phyloP scores from a whole-genome alignment of 345 rosid genomes.

The Ceriops zippeliana region DNA sequence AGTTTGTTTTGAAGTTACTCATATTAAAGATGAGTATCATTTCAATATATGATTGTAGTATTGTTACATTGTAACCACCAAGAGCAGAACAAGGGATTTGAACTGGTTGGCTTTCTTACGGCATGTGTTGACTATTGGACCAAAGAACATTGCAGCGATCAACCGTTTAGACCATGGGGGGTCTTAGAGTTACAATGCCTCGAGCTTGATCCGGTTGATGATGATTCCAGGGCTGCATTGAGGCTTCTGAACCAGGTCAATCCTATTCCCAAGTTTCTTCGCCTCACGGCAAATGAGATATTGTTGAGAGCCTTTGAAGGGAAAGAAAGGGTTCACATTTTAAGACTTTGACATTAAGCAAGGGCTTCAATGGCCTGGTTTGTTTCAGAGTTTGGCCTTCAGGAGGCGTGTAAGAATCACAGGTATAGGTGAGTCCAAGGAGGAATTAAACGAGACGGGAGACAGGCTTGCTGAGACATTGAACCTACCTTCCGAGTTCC shows the following conservation, averaged over 20 bases:
- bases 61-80: constrained; percentile 22
- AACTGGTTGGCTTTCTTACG: constrained; percentile 64
- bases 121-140: constrained; percentile 78
- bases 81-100: constrained; percentile 56
- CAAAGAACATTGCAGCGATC: constrained; percentile 56
- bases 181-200: constrained; percentile 66
- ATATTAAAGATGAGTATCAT: no score
- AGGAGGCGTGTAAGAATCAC: constrained; percentile 79
- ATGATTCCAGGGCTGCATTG: constrained; percentile 66
- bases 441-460: constrained; percentile 84
- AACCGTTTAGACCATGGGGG: constrained; percentile 67
- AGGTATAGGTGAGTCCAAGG: constrained; percentile 86
- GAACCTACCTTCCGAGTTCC: constrained; percentile 86
- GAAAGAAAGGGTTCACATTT: constrained; percentile 71
- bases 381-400: constrained; percentile 89
- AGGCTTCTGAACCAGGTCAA: constrained; percentile 85
- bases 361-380: constrained; percentile 94
- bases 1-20: no score
- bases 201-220: constrained; percentile 71
- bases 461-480: constrained; percentile 77
- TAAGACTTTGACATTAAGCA: constrained; percentile 98
- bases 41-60: no score
- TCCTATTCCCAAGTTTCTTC: constrained; percentile 86
- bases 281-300: constrained; percentile 86
- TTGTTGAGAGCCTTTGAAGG: constrained; percentile 69